Evolutionary conservation across 345 rosid genomes (phyloP).

Genomic region (Durio zibethinus): DNA sequence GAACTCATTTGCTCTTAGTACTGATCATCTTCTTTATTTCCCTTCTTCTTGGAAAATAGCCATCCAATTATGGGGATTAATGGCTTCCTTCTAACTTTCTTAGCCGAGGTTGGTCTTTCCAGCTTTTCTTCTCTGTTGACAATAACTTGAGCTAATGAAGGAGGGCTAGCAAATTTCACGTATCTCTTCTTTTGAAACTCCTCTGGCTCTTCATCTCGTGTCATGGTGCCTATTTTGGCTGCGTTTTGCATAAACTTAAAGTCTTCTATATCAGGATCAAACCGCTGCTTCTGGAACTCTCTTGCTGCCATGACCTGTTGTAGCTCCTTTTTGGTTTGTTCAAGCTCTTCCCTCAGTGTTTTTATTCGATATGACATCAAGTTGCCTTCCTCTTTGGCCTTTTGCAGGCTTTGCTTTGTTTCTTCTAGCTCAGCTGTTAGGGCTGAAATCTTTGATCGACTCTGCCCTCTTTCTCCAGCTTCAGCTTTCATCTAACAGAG

Average conservation of each 20-base stretch:
- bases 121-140: slow-evolving; percentile 23
- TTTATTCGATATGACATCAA: slow-evolving; percentile 31
- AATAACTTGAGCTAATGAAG: slow-evolving; percentile 44
- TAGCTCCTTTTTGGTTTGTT: slow-evolving; percentile 42
- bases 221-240: slow-evolving; percentile 15
- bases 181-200: slow-evolving; percentile 52
- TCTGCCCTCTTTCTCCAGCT: slow-evolving; percentile 21
- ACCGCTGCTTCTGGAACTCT: slow-evolving; percentile 23
- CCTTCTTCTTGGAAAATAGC: slow-evolving; percentile 49
- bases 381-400: slow-evolving; percentile 41
- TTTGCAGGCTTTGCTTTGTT: slow-evolving; percentile 43
- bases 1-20: not conserved
- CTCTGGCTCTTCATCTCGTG: slow-evolving; percentile 25
- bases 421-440: slow-evolving; percentile 53
- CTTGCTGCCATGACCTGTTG: slow-evolving; percentile 26
- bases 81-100: slow-evolving; percentile 34
- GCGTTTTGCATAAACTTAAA: slow-evolving; percentile 41
- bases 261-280: slow-evolving; percentile 40
- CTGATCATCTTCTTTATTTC: slow-evolving; percentile 11
- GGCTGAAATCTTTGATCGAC: slow-evolving; percentile 29
- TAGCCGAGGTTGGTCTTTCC: slow-evolving; percentile 29
- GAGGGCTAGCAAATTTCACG: slow-evolving; percentile 65
- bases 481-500: slow-evolving; percentile 23
- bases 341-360: slow-evolving; percentile 47
- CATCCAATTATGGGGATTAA: slow-evolving; percentile 49